These are phyloP conservation scores for Rhizopogon vesiculosus DNA, from an alignment of 768 basidiomycete genomes.

Conservation along the genomic window DNA sequence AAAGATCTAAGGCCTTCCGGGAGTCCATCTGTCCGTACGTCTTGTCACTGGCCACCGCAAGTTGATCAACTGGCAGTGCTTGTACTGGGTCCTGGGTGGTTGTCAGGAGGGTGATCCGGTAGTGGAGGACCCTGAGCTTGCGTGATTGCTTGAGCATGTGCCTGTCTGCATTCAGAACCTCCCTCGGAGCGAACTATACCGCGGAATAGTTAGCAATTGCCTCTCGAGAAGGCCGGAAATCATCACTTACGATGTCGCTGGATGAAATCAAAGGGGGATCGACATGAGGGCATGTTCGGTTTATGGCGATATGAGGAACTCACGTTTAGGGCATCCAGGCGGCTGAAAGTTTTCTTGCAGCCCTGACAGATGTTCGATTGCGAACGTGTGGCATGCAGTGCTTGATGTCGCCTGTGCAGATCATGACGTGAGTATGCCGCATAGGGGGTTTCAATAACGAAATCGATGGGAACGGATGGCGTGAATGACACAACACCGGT, in stretches of 20 bases:
- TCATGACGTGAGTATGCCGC: slow-evolving; percentile 1
- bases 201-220: slow-evolving; percentile 19
- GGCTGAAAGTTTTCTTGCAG: slow-evolving; percentile 92
- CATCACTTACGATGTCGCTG: slow-evolving; percentile 71
- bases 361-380: slow-evolving; percentile 85
- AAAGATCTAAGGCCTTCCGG: neutral
- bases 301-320: slow-evolving; percentile 31
- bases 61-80: slow-evolving; percentile 4
- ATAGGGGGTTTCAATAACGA: neutral
- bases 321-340: slow-evolving; percentile 92
- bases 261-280: slow-evolving; percentile 24
- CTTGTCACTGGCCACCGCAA: neutral
- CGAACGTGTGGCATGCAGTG: slow-evolving; percentile 79
- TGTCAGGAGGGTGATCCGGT: slow-evolving; percentile 9
- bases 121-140: slow-evolving; percentile 11
- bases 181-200: slow-evolving; percentile 76
- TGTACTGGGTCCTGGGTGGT: slow-evolving; percentile 18
- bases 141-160: slow-evolving; percentile 20
- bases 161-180: slow-evolving; percentile 67
- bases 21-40: neutral
- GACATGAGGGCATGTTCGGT: slow-evolving; percentile 1
- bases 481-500: neutral
- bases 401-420: slow-evolving; percentile 73
- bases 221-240: slow-evolving; percentile 13
- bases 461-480: neutral